Evolutionary conservation across 2,329 filamentous ascomycete genomes (phyloP).

Genomic region (Apiospora koreana): DNA sequence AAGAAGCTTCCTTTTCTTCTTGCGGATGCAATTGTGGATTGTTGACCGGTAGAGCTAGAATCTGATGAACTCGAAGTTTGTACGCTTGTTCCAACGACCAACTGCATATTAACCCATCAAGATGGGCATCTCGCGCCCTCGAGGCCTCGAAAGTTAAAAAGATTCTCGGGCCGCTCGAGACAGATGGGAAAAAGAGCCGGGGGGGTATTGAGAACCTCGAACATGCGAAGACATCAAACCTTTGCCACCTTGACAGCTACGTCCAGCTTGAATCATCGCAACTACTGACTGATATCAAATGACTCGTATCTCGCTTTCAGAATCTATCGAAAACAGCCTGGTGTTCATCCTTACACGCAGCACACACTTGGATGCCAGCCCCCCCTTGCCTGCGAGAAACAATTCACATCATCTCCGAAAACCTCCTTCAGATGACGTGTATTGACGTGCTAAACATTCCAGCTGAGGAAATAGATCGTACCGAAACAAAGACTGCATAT

Average conservation of each 20-base stretch:
- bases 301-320: not conserved
- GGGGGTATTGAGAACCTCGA: not conserved
- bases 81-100: constrained; percentile 5
- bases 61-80: constrained; percentile 3
- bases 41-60: not conserved
- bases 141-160: not conserved
- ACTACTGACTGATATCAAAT: not conserved
- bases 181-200: not conserved
- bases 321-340: not conserved
- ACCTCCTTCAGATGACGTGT: constrained; percentile 1
- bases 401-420: constrained; percentile 1
- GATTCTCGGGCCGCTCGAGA: not conserved
- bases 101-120: not conserved
- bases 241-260: not conserved
- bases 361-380: not conserved
- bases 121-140: not conserved
- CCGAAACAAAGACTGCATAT: not conserved
- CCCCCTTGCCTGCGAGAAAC: not conserved
- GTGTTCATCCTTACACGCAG: not conserved
- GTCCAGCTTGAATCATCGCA: not conserved
- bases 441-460: constrained; percentile 1
- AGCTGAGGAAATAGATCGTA: not conserved
- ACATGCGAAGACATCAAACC: not conserved
- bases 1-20: not conserved
- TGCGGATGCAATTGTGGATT: constrained; percentile 8